Evolutionary conservation across 257 asterid genomes (phyloP).

Genomic region (Salvia hispanica): DNA sequence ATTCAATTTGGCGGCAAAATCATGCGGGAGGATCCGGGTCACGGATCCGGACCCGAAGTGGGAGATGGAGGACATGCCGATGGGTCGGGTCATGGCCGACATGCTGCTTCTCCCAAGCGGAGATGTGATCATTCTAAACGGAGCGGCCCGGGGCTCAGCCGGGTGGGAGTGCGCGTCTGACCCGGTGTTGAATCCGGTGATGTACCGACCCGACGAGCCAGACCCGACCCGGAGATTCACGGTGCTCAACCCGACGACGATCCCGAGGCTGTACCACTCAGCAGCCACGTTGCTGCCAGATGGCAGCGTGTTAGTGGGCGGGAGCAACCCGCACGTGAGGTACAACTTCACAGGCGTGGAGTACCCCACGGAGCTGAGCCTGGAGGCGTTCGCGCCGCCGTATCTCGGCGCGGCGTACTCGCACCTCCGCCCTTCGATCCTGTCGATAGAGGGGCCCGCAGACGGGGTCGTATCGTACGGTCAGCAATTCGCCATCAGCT

Average conservation of each 20-base stretch:
- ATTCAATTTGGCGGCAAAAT: constrained; percentile 43
- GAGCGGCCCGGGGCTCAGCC: constrained; percentile 74
- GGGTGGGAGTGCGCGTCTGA: constrained; percentile 81
- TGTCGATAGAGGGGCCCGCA: constrained; percentile 43
- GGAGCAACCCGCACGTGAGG: constrained; percentile 77
- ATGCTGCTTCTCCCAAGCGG: constrained; percentile 74
- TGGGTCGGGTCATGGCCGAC: constrained; percentile 83
- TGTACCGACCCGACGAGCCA: constrained; percentile 47
- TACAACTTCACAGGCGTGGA: constrained; percentile 65
- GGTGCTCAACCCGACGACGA: constrained; percentile 57
- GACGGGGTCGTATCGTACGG: constrained; percentile 47
- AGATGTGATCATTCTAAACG: constrained; percentile 65
- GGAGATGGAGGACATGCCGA: constrained; percentile 74
- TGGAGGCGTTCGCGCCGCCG: constrained; percentile 74
- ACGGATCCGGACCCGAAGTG: constrained; percentile 64
- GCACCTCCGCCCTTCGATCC: constrained; percentile 57
- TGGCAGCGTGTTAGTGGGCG: constrained; percentile 88
- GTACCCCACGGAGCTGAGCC: constrained; percentile 76
- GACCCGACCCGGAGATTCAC: constrained; percentile 47
- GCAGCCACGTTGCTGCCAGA: constrained; percentile 66
- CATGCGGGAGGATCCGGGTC: constrained; percentile 72
- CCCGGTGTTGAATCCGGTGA: constrained; percentile 71
- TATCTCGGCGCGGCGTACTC: constrained; percentile 43
- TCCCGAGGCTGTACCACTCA: constrained; percentile 80
- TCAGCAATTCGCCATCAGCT: constrained; percentile 50